phyloP scores from a whole-genome alignment of 106 monocot species.

The Dendrobium huoshanense region DNA sequence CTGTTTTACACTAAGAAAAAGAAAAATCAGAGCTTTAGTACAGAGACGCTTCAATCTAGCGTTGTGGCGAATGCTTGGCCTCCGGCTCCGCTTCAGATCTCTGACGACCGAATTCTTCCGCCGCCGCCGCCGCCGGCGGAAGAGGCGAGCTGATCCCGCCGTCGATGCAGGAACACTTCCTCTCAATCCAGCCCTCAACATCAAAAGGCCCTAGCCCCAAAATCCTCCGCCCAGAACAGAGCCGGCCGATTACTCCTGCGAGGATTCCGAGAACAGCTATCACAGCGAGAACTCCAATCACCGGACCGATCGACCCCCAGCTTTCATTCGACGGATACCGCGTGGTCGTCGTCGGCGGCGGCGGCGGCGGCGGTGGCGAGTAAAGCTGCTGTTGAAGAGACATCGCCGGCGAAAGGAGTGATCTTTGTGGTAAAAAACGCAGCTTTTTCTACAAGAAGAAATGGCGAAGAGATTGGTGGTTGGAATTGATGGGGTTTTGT shows the following conservation, averaged over 20 bases:
- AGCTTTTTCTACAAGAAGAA: no score
- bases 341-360: background rate
- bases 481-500: no score
- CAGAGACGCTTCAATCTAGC: no score
- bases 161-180: slow-evolving; percentile 48
- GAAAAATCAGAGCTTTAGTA: no score
- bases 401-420: background rate
- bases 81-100: background rate
- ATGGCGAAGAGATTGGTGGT: no score
- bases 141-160: slow-evolving; percentile 16
- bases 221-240: slow-evolving; percentile 22
- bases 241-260: slow-evolving; percentile 30
- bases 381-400: background rate
- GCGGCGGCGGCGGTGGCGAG: background rate
- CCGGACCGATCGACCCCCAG: slow-evolving; percentile 37
- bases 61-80: background rate
- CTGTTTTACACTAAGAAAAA: no score
- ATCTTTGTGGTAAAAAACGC: background rate
- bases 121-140: slow-evolving; percentile 12
- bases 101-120: background rate
- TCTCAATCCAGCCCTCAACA: slow-evolving; percentile 18
- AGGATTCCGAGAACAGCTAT: slow-evolving; percentile 30
- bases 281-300: slow-evolving; percentile 25
- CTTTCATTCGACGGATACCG: background rate
- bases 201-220: background rate